Conservation (phyloP, 192 early-diverging fungal species). For the Coemansia furcata region DNA sequence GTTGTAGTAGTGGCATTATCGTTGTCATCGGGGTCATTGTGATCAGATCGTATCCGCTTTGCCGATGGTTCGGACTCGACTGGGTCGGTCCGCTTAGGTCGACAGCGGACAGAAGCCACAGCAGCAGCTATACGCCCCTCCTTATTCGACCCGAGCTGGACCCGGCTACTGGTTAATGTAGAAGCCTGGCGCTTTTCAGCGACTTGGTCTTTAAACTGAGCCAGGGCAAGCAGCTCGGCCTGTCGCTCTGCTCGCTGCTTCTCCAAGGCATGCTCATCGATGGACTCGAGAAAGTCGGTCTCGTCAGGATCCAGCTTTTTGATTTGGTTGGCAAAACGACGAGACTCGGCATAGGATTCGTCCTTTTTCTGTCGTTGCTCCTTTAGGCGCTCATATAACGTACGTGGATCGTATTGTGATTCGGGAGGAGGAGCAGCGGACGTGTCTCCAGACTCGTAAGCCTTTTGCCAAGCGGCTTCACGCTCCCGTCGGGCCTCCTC, state of each 20-base stretch:
- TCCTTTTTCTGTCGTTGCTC: conserved; percentile 65
- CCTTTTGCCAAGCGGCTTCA: conserved; percentile 33
- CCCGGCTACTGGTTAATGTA: not conserved
- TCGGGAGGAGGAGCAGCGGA: not conserved
- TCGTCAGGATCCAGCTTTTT: conserved; percentile 68
- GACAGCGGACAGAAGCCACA: not conserved
- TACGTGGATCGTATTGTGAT: conserved; percentile 64
- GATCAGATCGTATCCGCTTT: not conserved
- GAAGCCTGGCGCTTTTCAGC: conserved; percentile 12
- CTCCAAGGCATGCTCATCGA: conserved; percentile 46
- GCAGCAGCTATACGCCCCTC: not conserved
- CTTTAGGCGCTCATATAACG: conserved; percentile 71
- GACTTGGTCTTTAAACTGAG: conserved; percentile 28
- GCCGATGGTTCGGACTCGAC: not conserved
- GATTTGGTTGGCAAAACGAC: conserved; percentile 54
- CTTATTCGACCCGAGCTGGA: not conserved
- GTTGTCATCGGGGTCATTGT: not conserved
- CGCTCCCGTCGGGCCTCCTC: conserved; percentile 43
- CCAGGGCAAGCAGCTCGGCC: conserved; percentile 16
- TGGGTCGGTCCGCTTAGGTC: not conserved
- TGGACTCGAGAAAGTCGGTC: conserved; percentile 62
- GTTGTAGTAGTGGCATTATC: not conserved
- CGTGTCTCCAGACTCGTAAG: conserved; percentile 19
- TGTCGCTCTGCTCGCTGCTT: conserved; percentile 6
- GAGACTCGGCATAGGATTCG: conserved; percentile 61